A percentile compares a stretch with the other conserved stretches of the same genome.
These are phyloP conservation scores for Dactylellina drechsleri DNA, from an alignment of 2,329 filamentous ascomycete species.

Conservation along the genomic window DNA sequence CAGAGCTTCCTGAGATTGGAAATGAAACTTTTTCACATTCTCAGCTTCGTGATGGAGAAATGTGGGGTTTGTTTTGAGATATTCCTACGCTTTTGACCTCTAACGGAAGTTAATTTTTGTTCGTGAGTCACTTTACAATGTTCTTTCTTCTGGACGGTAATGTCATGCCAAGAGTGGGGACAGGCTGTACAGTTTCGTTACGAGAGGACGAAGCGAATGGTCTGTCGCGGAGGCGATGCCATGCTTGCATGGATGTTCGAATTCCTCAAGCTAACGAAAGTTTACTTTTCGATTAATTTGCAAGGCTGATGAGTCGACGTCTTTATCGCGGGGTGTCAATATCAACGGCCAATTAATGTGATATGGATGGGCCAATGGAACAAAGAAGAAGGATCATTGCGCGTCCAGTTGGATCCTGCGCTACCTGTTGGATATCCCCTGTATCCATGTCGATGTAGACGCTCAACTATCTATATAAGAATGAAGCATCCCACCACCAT, in stretches of 20 bases:
- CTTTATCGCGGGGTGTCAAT: background rate
- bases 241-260: background rate
- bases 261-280: no score
- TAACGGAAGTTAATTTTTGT: no score
- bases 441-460: background rate
- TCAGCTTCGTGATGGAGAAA: background rate
- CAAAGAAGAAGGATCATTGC: background rate
- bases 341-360: no score
- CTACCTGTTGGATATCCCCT: constrained; percentile 27
- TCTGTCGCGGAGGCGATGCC: background rate
- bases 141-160: no score
- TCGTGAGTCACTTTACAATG: no score
- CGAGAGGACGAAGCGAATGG: no score
- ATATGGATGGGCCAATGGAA: background rate
- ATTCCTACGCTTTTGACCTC: constrained; percentile 13
- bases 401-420: no score
- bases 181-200: no score
- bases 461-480: constrained; percentile 22
- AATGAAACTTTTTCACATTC: no score
- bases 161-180: no score
- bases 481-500: background rate
- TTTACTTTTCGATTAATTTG: background rate
- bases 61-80: background rate
- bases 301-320: background rate
- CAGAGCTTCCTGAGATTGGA: no score